Conservation (phyloP, 768 basidiomycete genomes). For the Gyrodon lividus region DNA sequence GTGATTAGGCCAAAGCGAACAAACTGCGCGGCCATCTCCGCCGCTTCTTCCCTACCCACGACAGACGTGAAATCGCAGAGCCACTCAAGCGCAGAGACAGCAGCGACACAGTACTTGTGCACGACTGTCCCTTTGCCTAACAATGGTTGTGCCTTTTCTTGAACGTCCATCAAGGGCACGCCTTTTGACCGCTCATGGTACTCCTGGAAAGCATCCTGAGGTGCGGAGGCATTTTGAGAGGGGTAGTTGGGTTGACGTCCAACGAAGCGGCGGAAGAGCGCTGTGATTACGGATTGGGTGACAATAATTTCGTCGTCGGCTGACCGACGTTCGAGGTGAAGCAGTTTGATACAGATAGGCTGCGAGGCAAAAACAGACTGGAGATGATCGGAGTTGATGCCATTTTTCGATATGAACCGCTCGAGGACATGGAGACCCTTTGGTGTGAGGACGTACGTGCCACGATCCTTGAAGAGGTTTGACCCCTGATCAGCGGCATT, state of each 20-base stretch:
- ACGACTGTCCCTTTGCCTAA: slow-evolving; percentile 42
- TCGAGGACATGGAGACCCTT: slow-evolving; percentile 99
- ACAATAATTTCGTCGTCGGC: slow-evolving; percentile 98
- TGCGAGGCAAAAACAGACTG: slow-evolving; percentile 86
- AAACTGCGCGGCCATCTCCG: slow-evolving; percentile 97
- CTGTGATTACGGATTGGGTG: slow-evolving; percentile 89
- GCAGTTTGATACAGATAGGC: slow-evolving; percentile 95
- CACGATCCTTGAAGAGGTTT: slow-evolving; percentile 95
- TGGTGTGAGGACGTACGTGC: slow-evolving; percentile 92
- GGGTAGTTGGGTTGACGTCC: slow-evolving; percentile 84
- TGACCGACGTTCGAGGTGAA: slow-evolving; percentile 92
- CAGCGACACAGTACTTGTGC: slow-evolving; percentile 79
- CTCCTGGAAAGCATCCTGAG: slow-evolving; percentile 61
- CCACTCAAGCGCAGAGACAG: slow-evolving; percentile 92
- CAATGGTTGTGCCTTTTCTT: slow-evolving; percentile 61
- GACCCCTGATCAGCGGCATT: slow-evolving; percentile 90
- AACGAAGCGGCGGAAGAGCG: slow-evolving; percentile 93
- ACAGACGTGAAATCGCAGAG: slow-evolving; percentile 96
- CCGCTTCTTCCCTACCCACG: slow-evolving; percentile 92
- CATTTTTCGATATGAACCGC: slow-evolving; percentile 99
- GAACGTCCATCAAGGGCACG: slow-evolving; percentile 65
- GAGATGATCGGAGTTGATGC: slow-evolving; percentile 92
- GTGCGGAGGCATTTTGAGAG: slow-evolving; percentile 40
- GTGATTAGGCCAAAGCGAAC: slow-evolving; percentile 90
- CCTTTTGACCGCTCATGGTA: slow-evolving; percentile 82